Evolutionary conservation across 768 basidiomycete genomes (phyloP), one percentile per base, ranked within the genome.

Genomic region (Pulveroboletus sp.): DNA sequence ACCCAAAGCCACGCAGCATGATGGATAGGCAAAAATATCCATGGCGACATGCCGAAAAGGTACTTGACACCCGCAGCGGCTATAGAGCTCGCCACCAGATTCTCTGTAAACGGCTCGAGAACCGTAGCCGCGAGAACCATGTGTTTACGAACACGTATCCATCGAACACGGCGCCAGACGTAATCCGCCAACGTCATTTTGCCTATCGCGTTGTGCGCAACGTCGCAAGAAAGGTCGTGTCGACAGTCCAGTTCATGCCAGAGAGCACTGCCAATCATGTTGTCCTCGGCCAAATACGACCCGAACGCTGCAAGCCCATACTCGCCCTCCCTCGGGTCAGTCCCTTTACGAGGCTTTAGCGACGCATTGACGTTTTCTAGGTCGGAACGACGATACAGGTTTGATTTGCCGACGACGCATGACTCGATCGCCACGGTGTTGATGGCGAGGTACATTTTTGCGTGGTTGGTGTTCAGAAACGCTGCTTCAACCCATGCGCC

Each of bases 391-490:
- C 91, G 84, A 68, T 94, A 98, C 41, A 99, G 64, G 65, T 93
- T 94, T 34, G 93, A 95, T 71, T 99, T 99, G 54, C 97, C 97
- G 50, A 97, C 86, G 5, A 98, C 93, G 60, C 97, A 99, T 2
- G 94, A 95, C 47, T 97, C 95, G 36, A 94, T 70, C 11, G 88
- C 90, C 39, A 88, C 72, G 0, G 87, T 80, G 70, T 95, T 94
- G 64, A 97, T 91, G 10, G 93, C 94, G 44, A 97, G 77, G 61
- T 98, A 97, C 89, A 97, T 94, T 70, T 94, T 98, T 21, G 95
- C 92, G 61, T 98, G 97, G 52, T 92, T 97, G 5, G 94, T 95
- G 66, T 97, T 97, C 49, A 99, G 72, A 67, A 95, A 99, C 0
- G 90, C 92, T 52, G 92, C 88, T 70, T 99, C 97, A 23, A 98